Base-by-base conservation (phyloP, 345 rosid genomes). In the Populus simonii region DNA sequence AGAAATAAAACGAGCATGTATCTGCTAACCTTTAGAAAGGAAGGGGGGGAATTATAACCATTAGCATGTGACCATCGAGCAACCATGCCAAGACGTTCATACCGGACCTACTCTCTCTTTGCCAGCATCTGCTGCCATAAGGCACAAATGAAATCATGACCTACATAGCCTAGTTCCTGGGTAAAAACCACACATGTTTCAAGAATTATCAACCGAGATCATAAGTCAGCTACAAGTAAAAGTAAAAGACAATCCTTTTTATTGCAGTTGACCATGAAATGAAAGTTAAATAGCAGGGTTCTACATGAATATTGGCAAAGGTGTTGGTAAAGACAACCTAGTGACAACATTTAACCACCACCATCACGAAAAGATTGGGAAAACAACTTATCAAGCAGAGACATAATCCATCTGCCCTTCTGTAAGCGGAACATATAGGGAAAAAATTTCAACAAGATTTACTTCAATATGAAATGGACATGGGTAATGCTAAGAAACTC, bases 401-500 rank as follows among this genome's bases (percentile, higher is more conserved):
- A 49, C 41, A 74, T 27, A 55, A 68, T 55, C 23, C 68, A 63
- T 74, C 61, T 53, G 63, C 11, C 45, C 38, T 73, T 65, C 25
- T 12, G 76, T 59, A 65, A 53, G 18, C 61, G 16, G 33, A 69
- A 63, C 61, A 43, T 74, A 77, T 59, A 25, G 2, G 61, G 75
- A 69, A 47, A 63, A 61, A 71, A 18, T 61, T 69, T 47, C 59
- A 72, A 67, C 22, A 33, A 74, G 68, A 47, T 49, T 61, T 65
- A 73, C 68, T 71, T 25, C 74, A 70, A 36, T 47, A 31, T 72
- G 62, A 79, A 74, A 71, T 51, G 68, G 62, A 74, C 51, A 74
- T 49, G 41, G 3, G 62, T 70, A 59, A 33, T 41, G 16, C 23
- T 47, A 41, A 73, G 62, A 76, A 79, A 79, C 82, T 91, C 49